Conservation (phyloP, 2,329 filamentous ascomycete species). For the Teratosphaeria pseudoeucalypti region DNA sequence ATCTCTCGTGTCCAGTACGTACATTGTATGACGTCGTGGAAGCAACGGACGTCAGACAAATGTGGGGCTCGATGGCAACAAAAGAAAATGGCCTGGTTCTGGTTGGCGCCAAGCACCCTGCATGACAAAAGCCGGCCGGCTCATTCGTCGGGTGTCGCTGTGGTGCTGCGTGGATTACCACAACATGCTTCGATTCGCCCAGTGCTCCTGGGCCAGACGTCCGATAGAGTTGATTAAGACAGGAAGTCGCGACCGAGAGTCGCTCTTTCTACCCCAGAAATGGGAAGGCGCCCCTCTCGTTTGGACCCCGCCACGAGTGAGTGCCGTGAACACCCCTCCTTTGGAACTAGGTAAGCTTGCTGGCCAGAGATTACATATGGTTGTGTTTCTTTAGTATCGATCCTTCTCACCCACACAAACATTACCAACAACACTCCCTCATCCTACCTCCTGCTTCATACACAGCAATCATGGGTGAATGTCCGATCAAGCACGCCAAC, state of each 20-base stretch:
- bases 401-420: neutral
- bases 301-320: neutral
- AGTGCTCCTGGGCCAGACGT: neutral
- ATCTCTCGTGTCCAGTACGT: neutral
- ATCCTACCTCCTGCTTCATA: neutral
- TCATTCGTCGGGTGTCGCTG: neutral
- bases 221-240: neutral
- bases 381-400: neutral
- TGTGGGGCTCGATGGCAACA: neutral
- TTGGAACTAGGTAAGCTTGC: neutral
- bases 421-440: neutral
- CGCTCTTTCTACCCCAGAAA: neutral
- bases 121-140: neutral
- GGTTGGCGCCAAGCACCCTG: neutral
- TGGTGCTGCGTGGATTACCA: neutral
- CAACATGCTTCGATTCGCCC: neutral
- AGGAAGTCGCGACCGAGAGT: neutral
- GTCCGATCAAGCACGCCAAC: constrained; percentile 22
- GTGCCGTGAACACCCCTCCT: neutral
- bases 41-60: neutral
- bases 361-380: neutral
- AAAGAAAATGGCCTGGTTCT: neutral
- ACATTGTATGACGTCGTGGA: neutral
- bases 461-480: constrained; percentile 10
- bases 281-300: neutral